A percentile compares a stretch with the other conserved stretches of the same genome.
Evolutionary conservation across 345 rosid species (phyloP).

Genomic region (Firmiana major): DNA sequence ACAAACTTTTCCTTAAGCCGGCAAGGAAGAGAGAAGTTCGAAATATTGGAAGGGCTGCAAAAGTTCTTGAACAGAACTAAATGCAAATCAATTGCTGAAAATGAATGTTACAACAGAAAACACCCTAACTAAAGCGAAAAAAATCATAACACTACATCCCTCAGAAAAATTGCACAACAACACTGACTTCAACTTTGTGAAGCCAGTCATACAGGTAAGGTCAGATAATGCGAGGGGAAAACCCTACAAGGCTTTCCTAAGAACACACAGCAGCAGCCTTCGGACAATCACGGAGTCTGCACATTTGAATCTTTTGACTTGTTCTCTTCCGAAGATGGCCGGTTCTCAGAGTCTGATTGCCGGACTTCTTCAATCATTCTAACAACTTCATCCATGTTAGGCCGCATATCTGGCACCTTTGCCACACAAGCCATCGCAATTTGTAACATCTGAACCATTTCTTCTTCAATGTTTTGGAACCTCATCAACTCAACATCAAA

Average conservation of each 20-base stretch:
- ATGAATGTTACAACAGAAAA: conserved; percentile 2
- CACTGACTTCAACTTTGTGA: background rate
- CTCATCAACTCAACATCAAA: conserved; percentile 80
- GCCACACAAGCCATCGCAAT: conserved; percentile 78
- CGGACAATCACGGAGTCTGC: conserved; percentile 51
- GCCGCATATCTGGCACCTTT: conserved; percentile 55
- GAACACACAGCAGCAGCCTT: background rate
- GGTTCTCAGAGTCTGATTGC: conserved; percentile 72
- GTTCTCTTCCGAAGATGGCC: conserved; percentile 79
- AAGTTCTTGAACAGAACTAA: background rate
- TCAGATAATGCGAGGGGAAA: background rate
- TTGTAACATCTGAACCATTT: conserved; percentile 81
- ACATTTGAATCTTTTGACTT: conserved; percentile 70
- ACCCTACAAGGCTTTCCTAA: background rate
- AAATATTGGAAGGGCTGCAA: background rate
- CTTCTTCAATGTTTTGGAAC: conserved; percentile 72
- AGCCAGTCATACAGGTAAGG: background rate
- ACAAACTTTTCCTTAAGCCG: background rate
- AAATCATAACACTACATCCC: background rate
- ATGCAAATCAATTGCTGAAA: conserved; percentile 3
- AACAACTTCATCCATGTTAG: conserved; percentile 67
- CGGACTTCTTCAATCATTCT: conserved; percentile 75
- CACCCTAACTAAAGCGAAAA: background rate
- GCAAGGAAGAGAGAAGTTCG: background rate
- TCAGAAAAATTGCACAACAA: conserved; percentile 1